Evolutionary conservation across 2,329 filamentous ascomycete genomes (phyloP).

Genomic region (Phialophora expanda): DNA sequence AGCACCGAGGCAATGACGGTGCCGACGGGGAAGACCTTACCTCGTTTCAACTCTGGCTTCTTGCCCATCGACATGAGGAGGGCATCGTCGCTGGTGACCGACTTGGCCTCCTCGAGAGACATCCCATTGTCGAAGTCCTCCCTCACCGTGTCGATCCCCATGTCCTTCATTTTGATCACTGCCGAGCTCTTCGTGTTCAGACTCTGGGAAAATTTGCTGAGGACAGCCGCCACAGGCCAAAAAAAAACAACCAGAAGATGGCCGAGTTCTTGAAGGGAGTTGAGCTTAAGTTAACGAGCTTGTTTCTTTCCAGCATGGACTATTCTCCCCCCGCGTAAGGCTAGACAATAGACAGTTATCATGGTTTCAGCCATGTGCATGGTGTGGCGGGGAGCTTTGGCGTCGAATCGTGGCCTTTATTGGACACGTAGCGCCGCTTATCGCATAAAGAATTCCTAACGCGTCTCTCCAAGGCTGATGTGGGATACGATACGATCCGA

Average conservation of each 20-base stretch:
- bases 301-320: constrained; percentile 6
- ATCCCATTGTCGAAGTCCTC: constrained; percentile 23
- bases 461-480: background rate
- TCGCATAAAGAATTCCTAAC: background rate
- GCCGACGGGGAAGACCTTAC: background rate
- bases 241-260: background rate
- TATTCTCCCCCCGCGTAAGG: background rate
- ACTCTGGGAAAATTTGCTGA: background rate
- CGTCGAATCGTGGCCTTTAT: background rate
- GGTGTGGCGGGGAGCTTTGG: constrained; percentile 1
- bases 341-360: background rate
- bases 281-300: constrained; percentile 11
- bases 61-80: constrained; percentile 36
- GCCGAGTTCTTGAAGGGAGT: constrained; percentile 1
- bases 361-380: constrained; percentile 10
- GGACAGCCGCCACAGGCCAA: background rate
- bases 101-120: constrained; percentile 27
- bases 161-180: constrained; percentile 24
- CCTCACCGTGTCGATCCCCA: constrained; percentile 16
- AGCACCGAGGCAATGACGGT: background rate
- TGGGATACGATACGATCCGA: constrained; percentile 3
- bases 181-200: background rate
- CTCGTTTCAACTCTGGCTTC: constrained; percentile 32
- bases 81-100: constrained; percentile 32
- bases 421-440: constrained; percentile 1